Percentiles rank a stretch among this genome's conserved stretches.
phyloP scores from a whole-genome alignment of 768 basidiomycete genomes.

The Agaricus sinodeliciosus region DNA sequence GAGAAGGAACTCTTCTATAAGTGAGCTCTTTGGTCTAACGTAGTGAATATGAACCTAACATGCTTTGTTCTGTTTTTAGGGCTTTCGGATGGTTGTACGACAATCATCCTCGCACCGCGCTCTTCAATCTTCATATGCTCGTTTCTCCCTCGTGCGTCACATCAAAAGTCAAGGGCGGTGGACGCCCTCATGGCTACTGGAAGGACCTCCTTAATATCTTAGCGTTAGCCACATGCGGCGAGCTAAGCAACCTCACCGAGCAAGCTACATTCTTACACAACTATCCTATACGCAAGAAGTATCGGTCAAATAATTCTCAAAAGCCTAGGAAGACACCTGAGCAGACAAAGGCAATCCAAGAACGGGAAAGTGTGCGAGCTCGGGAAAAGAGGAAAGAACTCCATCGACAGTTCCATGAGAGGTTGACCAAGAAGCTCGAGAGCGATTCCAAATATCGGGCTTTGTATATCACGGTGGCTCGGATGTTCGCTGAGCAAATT shows the following conservation, averaged over 20 bases:
- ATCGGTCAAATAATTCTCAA: not conserved
- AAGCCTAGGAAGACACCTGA: constrained; percentile 12
- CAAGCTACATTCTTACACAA: constrained; percentile 25
- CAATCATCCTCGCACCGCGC: constrained; percentile 64
- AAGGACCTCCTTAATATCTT: constrained; percentile 71
- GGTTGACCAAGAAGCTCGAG: constrained; percentile 34
- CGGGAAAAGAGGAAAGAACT: constrained; percentile 18
- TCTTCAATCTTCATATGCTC: constrained; percentile 49
- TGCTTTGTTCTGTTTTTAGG: constrained; percentile 18
- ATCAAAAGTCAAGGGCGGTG: constrained; percentile 22
- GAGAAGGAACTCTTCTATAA: constrained; percentile 56
- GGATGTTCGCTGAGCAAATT: constrained; percentile 51
- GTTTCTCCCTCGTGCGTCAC: constrained; percentile 43
- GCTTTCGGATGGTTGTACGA: constrained; percentile 65
- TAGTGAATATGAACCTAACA: not conserved
- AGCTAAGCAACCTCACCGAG: constrained; percentile 29
- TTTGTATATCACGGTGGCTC: constrained; percentile 55
- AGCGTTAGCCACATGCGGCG: constrained; percentile 46
- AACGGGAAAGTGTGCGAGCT: constrained; percentile 11
- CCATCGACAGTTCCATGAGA: constrained; percentile 23
- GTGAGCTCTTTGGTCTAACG: constrained; percentile 19
- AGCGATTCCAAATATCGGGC: constrained; percentile 47
- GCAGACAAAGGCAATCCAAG: constrained; percentile 12
- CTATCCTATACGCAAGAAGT: constrained; percentile 6
- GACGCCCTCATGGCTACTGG: constrained; percentile 57